Conservation (phyloP, 1,284 basidiomycete species). For the Apiotrichum sp. region DNA sequence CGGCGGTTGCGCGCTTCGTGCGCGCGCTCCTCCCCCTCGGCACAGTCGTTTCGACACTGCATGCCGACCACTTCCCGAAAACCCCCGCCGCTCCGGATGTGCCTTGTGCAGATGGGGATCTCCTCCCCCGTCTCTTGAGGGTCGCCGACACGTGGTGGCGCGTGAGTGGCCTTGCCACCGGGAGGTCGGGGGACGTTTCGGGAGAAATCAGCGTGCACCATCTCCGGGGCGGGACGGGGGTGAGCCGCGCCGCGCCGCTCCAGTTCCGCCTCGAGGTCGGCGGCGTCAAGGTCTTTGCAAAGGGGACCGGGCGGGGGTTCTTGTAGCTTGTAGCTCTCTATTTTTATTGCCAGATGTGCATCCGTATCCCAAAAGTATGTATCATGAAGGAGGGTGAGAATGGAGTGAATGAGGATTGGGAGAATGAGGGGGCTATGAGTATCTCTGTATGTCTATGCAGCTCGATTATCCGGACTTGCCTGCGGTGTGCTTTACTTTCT, state of each 20-base stretch:
- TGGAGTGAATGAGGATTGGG: background rate
- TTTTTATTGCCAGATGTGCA: background rate
- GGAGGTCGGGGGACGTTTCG: slow-evolving; percentile 41
- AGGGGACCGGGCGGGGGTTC: slow-evolving; percentile 46
- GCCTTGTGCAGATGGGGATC: slow-evolving; percentile 1
- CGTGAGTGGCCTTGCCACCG: slow-evolving; percentile 32
- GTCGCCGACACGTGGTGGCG: slow-evolving; percentile 39
- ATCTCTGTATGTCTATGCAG: no score
- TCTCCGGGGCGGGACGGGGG: background rate
- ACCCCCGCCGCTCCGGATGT: background rate
- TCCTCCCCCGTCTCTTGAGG: slow-evolving; percentile 28
- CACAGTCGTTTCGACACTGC: slow-evolving; percentile 30
- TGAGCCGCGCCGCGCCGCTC: slow-evolving; percentile 21
- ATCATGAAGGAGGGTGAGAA: background rate
- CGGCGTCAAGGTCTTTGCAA: slow-evolving; percentile 43
- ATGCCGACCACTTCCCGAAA: slow-evolving; percentile 31
- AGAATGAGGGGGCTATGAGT: background rate
- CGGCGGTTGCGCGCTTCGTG: slow-evolving; percentile 30
- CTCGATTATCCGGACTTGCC: no score
- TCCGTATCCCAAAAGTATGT: background rate
- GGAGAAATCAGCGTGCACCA: slow-evolving; percentile 30
- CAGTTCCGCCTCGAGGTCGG: slow-evolving; percentile 44
- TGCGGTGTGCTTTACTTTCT: no score
- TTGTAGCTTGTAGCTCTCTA: slow-evolving; percentile 18
- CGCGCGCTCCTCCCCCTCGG: slow-evolving; percentile 22